Evolutionary conservation across 352 stramenopile species (phyloP), one percentile per base, ranked within the genome.

Genomic region (Pythium oligandrum): DNA sequence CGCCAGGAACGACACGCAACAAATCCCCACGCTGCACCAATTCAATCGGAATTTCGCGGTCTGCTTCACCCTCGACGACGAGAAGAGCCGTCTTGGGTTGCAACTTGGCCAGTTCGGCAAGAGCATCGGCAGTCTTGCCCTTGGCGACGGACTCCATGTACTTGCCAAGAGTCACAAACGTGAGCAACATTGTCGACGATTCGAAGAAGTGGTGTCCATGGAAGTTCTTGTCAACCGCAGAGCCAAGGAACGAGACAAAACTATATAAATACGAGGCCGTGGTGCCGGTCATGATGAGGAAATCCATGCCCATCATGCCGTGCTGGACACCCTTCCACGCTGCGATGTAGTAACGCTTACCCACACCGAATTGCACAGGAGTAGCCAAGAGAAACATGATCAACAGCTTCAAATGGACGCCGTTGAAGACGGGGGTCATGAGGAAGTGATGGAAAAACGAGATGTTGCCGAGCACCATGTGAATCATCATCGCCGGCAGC

Each of bases 111-210:
- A 96, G 53, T 32, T 90, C 72, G 0, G 78, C 78, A 8, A 96
- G 48, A 2, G 83, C 82, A 34, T 90, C 75, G 0, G 86, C 77
- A 0, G 86, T 95, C 49, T 92, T 89, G 4, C 80, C 83, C 57
- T 96, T 96, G 9, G 86, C 86, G 48, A 90, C 66, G 36, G 86
- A 89, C 59, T 96, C 86, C 73, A 96, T 85, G 70, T 91, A 93
- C 65, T 95, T 95, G 47, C 86, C 86, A 2, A 95, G 61, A 10
- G 80, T 90, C 46, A 96, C 78, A 48, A 96, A 95, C 53, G 85
- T 91, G 46, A 96, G 53, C 26, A 96, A 45, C 83, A 95, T 91
- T 26, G 84, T 75, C 1, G 82, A 92, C 8, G 83, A 92, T 57
- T 95, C 81, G 43, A 96, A 96, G 55, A 96, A 95, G 59, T 94